Evolutionary conservation across 164 flowering plant genomes (phyloP).

Genomic region (Stephania yunnanensis): DNA sequence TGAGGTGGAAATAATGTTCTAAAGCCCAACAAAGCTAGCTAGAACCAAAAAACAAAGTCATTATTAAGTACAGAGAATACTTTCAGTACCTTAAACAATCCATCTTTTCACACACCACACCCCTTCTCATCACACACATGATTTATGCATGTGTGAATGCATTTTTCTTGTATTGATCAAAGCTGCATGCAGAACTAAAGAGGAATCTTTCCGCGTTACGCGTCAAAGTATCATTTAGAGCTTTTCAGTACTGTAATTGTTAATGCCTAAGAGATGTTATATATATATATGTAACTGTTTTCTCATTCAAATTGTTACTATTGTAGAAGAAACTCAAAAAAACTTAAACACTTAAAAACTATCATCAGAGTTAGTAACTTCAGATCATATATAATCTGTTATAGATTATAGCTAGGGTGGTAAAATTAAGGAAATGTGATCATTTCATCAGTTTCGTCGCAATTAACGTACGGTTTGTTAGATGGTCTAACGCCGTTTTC

Average conservation of each 20-base stretch:
- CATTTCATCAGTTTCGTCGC: neutral
- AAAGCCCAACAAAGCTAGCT: slow-evolving; percentile 4
- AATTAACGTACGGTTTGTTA: neutral
- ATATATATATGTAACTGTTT: neutral
- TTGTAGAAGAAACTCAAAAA: neutral
- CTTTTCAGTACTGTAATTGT: neutral
- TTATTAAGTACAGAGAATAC: neutral
- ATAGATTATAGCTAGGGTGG: no score
- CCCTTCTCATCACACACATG: neutral
- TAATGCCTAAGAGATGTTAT: neutral
- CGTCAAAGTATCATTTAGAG: neutral
- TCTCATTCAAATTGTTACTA: neutral
- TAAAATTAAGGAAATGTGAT: neutral
- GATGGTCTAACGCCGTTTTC: neutral
- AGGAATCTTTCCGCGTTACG: slow-evolving; percentile 9
- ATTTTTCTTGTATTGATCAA: slow-evolving; percentile 1
- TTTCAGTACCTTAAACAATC: slow-evolving; percentile 1
- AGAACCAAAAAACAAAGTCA: neutral
- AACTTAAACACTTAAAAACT: no score
- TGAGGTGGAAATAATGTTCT: slow-evolving; percentile 10
- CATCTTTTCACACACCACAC: neutral
- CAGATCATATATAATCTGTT: no score
- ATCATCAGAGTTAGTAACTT: no score
- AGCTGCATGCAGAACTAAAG: slow-evolving; percentile 4
- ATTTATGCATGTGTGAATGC: slow-evolving; percentile 11